Percentiles rank a stretch among this genome's conserved stretches.
Conservation (phyloP, 83 land plant genomes). For the Picea abies region DNA sequence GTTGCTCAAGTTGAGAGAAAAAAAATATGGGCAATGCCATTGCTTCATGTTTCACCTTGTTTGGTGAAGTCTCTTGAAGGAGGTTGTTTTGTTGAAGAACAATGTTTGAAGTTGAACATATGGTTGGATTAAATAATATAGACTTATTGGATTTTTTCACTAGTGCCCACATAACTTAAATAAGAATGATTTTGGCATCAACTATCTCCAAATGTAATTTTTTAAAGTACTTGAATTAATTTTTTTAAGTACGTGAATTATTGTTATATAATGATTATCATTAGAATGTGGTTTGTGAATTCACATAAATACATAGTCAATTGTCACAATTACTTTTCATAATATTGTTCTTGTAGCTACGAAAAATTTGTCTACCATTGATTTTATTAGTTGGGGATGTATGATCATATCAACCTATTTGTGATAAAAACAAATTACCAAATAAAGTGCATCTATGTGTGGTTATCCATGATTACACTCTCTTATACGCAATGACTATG, state of each 20-base stretch:
- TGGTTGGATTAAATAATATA: constrained; percentile 8
- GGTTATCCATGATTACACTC: neutral
- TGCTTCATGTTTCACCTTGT: constrained; percentile 13
- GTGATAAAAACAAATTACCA: neutral
- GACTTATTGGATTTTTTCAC: constrained; percentile 16
- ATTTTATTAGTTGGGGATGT: constrained; percentile 4
- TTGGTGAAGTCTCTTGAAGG: constrained; percentile 17
- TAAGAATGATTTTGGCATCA: constrained; percentile 10
- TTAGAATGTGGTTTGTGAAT: constrained; percentile 14
- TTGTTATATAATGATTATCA: neutral
- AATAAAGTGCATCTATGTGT: neutral
- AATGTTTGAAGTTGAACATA: constrained; percentile 8
- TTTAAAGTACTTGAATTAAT: neutral
- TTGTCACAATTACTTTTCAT: neutral
- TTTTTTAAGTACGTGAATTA: neutral
- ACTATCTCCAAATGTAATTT: constrained; percentile 16
- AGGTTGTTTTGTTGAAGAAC: constrained; percentile 16
- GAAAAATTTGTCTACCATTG: neutral
- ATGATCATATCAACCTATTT: neutral
- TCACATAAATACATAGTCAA: constrained; percentile 3
- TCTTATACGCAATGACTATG: neutral
- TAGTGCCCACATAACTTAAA: constrained; percentile 14
- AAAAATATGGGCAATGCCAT: neutral
- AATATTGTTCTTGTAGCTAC: constrained; percentile 6
- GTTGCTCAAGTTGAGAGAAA: constrained; percentile 12